Evolutionary conservation across 2,329 filamentous ascomycete species (phyloP), one percentile per base, ranked within the genome.

Genomic region (Torrubiella hemipterigena): DNA sequence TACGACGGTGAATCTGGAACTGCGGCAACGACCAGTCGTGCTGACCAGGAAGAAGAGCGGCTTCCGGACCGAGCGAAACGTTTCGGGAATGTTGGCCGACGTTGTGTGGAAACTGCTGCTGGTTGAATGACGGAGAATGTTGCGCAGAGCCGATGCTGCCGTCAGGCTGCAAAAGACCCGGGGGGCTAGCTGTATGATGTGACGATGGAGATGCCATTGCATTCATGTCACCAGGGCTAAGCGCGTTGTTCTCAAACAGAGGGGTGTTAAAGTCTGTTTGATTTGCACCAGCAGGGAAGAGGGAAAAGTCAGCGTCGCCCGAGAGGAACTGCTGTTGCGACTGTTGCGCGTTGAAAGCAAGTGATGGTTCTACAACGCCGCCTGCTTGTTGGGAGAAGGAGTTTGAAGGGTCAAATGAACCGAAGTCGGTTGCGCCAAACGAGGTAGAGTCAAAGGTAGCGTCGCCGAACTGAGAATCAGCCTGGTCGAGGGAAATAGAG

Each of bases 1-100:
- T 77, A 47, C 87, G 75, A 44, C 86, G 73, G 51, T 95, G 89
- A n/a, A 73, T 67, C 42, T 83, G 79, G 48, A 93, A 95, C 37
- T 73, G 67, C 11, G 62, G 55, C 34, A 65, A 63, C 25, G 44
- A 63, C 69, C 69, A 75, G 36, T 74, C 69, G 32, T 43, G 45
- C 40, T 72, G 69, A n/a, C 55, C 59, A 3, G 60, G 62, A 17
- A 71, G 52, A n/a, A 74, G 52, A 2, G 71, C 70, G 6, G 68
- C 65, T 46, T 72, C 67, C 3, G 70, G 70, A 1, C 67, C 67
- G 3, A 76, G 59, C 4, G 71, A 75, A 17, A 63, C 55, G 48
- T 74, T 64, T 36, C 70, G 61, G 15, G 69, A 72, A 48, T 74
- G 70, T 23, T 52, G 46, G 8, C 54, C 58, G 2, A 65, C 58